Evolutionary conservation across 768 basidiomycete genomes (phyloP).

Genomic region (Candolleomyces efflorescens): DNA sequence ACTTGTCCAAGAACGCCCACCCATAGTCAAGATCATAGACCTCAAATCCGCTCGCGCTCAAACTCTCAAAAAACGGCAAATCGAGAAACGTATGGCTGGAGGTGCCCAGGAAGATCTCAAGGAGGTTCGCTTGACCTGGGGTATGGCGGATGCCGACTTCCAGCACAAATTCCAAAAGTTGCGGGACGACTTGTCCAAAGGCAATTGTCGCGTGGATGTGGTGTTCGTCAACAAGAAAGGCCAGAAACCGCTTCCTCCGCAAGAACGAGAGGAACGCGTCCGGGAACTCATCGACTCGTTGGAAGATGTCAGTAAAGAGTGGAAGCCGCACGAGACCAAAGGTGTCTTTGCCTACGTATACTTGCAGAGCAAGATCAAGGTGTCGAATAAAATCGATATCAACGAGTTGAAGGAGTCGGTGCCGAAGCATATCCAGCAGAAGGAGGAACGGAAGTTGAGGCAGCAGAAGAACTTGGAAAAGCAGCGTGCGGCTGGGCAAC

Average conservation of each 20-base stretch:
- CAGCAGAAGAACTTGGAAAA: slow-evolving; percentile 18
- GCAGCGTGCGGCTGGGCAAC: slow-evolving; percentile 5
- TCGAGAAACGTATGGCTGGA: slow-evolving; percentile 26
- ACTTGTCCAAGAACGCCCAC: slow-evolving; percentile 48
- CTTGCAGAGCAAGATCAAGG: slow-evolving; percentile 34
- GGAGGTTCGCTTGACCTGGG: slow-evolving; percentile 74
- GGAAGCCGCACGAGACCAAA: slow-evolving; percentile 40
- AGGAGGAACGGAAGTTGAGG: slow-evolving; percentile 11
- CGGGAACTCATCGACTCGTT: slow-evolving; percentile 38
- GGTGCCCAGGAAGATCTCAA: slow-evolving; percentile 38
- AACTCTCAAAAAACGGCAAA: slow-evolving; percentile 29
- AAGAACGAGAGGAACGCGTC: slow-evolving; percentile 42
- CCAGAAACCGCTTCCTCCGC: slow-evolving; percentile 27
- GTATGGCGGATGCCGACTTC: slow-evolving; percentile 52
- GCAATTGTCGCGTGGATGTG: slow-evolving; percentile 48
- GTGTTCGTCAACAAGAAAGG: slow-evolving; percentile 48
- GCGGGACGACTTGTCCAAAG: slow-evolving; percentile 54
- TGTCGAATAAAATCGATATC: slow-evolving; percentile 7
- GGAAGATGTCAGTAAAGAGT: slow-evolving; percentile 49
- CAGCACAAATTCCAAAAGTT: slow-evolving; percentile 63
- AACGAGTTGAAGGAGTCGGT: slow-evolving; percentile 6
- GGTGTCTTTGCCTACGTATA: slow-evolving; percentile 36
- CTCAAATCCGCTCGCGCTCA: slow-evolving; percentile 38
- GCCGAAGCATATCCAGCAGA: slow-evolving; percentile 11
- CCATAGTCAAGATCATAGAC: slow-evolving; percentile 58